Base-by-base conservation (phyloP, 352 stramenopile genomes). In the Phytopythium helicoides region DNA sequence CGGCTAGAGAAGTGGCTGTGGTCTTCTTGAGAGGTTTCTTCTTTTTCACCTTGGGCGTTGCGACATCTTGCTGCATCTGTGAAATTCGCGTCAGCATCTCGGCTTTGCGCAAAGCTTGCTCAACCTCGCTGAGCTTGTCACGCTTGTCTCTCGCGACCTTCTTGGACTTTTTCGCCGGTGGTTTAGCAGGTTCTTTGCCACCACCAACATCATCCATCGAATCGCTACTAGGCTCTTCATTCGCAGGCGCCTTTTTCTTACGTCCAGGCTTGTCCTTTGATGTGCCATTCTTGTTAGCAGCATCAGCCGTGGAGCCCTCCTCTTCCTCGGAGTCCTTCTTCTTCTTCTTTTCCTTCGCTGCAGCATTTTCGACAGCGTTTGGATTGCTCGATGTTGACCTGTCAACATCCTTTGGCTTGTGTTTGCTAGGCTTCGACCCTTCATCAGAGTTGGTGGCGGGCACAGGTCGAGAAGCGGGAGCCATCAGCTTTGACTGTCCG, bases 11-110 rank as follows among this genome's bases (percentile, higher is more conserved):
- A 11, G 59, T 70, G 37, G 47, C 51, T 3, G 54, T 41, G 34
- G 60, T 61, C 47, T 79, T 69, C 37, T 68, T 81, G 15, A 70
- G 45, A 3, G 46, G 19, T 10, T 73, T 73, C 34, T 71, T 79
- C 44, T 86, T 88, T 56, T 86, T 87, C 9, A 86, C 73, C 56
- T 86, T 88, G 19, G 80, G 80, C 11, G 80, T 90, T 28, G 58
- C 68, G 25, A 88, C 73, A 26, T 90, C 80, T 41, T 86, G 47
- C 31, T 52, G 73, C 53, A 85, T 73, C 37, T 72, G 75, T 21
- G 50, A 61, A 42, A 86, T 76, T 38, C 62, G 60, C 34, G 71
- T 55, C 26, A 86, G 68, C 39, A 82, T 52, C n/a, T 79, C 72
- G 51, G 66, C 71, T 47, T 79, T 81, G 7, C 66, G 68, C 37